phyloP scores from a whole-genome alignment of 2,329 filamentous ascomycete genomes.

The Paradendryphiella salina region DNA sequence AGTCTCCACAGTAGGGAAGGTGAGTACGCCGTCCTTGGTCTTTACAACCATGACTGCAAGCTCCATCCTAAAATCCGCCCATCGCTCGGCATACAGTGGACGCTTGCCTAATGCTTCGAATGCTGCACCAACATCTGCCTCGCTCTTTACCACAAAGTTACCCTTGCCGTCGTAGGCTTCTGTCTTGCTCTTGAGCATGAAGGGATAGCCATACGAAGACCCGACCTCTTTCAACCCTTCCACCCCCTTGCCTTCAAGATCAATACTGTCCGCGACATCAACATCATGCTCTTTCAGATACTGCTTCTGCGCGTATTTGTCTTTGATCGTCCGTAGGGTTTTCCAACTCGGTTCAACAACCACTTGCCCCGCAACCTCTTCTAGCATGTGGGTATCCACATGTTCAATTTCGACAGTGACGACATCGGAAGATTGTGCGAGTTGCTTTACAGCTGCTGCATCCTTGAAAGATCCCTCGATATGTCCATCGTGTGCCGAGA shows the following conservation, averaged over 20 bases:
- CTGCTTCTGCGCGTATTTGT: slow-evolving; percentile 89
- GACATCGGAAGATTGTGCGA: slow-evolving; percentile 77
- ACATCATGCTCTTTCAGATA: slow-evolving; percentile 71
- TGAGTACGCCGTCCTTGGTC: slow-evolving; percentile 72
- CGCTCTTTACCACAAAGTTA: slow-evolving; percentile 66
- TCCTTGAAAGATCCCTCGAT: slow-evolving; percentile 89
- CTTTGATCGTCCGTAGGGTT: slow-evolving; percentile 86
- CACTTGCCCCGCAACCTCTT: slow-evolving; percentile 72
- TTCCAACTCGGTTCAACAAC: slow-evolving; percentile 78
- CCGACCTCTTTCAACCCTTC: slow-evolving; percentile 67
- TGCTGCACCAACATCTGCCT: slow-evolving; percentile 65
- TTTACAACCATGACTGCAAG: slow-evolving; percentile 94
- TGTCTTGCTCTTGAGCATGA: slow-evolving; percentile 89
- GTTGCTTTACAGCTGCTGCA: slow-evolving; percentile 71
- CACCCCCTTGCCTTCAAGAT: slow-evolving; percentile 63
- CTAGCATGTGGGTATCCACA: slow-evolving; percentile 84
- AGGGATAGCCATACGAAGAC: slow-evolving; percentile 72
- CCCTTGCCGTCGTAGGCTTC: slow-evolving; percentile 91
- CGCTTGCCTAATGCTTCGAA: slow-evolving; percentile 66
- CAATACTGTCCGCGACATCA: slow-evolving; percentile 71
- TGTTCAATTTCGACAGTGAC: slow-evolving; percentile 96
- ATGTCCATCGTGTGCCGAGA: slow-evolving; percentile 73
- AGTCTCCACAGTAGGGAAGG: slow-evolving; percentile 91
- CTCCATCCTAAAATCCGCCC: slow-evolving; percentile 82
- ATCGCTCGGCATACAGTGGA: slow-evolving; percentile 86